Conservation (phyloP, 768 basidiomycete genomes). For the Trametes cinnabarina region DNA sequence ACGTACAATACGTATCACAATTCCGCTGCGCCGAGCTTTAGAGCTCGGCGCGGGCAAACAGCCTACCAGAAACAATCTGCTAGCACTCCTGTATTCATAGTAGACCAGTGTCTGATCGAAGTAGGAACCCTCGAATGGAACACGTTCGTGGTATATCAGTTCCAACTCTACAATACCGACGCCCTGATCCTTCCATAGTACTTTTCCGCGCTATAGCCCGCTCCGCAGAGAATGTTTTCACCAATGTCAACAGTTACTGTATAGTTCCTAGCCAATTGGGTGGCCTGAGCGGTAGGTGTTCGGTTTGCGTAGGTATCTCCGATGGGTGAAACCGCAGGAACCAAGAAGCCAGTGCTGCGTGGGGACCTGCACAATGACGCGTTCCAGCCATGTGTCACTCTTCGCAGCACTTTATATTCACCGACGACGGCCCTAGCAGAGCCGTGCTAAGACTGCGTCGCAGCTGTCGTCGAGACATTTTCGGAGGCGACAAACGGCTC, state of each 20-base stretch:
- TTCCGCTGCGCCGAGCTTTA: background rate
- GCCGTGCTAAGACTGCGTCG: background rate
- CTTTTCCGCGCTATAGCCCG: background rate
- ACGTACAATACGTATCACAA: background rate
- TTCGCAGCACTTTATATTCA: background rate
- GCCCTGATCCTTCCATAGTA: background rate
- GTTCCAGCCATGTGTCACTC: background rate
- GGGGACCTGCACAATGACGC: no score
- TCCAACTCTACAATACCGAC: no score
- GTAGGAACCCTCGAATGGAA: constrained; percentile 1
- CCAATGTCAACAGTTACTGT: no score
- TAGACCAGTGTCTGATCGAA: background rate
- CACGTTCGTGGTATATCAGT: background rate
- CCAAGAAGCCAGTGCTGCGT: no score
- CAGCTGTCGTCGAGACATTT: background rate
- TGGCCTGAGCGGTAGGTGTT: no score
- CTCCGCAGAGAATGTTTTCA: background rate
- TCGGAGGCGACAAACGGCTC: background rate
- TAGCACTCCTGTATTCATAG: constrained; percentile 7
- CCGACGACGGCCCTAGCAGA: background rate
- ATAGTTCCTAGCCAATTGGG: no score
- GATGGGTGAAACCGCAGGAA: background rate
- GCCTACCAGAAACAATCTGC: constrained; percentile 4
- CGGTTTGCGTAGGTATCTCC: background rate
- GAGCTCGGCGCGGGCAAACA: constrained; percentile 6